Evolutionary conservation across 1,284 basidiomycete species (phyloP).

Genomic region (Somion occarium): DNA sequence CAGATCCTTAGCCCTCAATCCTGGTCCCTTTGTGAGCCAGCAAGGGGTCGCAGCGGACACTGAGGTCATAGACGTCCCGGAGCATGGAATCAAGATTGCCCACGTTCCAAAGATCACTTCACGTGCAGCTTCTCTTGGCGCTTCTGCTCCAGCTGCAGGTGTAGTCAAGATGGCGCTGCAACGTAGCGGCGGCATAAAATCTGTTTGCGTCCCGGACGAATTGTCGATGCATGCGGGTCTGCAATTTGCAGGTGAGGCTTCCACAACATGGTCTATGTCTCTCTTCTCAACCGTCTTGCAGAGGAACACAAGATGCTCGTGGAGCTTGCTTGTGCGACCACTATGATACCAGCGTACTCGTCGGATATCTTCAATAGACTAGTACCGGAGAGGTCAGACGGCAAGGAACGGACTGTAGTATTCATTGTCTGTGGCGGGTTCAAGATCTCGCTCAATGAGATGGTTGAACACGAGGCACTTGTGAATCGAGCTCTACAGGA

Average conservation of each 20-base stretch:
- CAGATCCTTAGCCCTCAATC: slow-evolving; percentile 59
- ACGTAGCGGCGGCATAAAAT: slow-evolving; percentile 48
- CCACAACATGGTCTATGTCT: neutral
- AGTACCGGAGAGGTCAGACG: slow-evolving; percentile 31
- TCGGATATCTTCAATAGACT: slow-evolving; percentile 48
- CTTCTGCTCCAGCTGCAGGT: slow-evolving; percentile 53
- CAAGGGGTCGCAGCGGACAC: slow-evolving; percentile 20
- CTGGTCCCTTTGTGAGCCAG: slow-evolving; percentile 26
- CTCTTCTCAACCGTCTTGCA: slow-evolving; percentile 21
- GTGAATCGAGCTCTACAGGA: slow-evolving; percentile 30
- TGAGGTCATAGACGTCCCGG: slow-evolving; percentile 32
- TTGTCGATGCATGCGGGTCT: slow-evolving; percentile 56
- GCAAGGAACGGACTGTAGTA: slow-evolving; percentile 38
- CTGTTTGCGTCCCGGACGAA: slow-evolving; percentile 60
- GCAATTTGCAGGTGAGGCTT: slow-evolving; percentile 48
- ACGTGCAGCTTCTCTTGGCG: slow-evolving; percentile 65
- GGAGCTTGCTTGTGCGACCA: slow-evolving; percentile 67
- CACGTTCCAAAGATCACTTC: slow-evolving; percentile 39
- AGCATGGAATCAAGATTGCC: slow-evolving; percentile 31
- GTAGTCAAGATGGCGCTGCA: slow-evolving; percentile 61
- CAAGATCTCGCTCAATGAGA: slow-evolving; percentile 54
- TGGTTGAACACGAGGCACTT: slow-evolving; percentile 39
- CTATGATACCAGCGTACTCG: slow-evolving; percentile 61
- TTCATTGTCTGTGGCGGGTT: slow-evolving; percentile 73
- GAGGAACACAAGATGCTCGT: slow-evolving; percentile 73